Evolutionary conservation across 495 filamentous ascomycete species (phyloP).

Genomic region (Talaromyces liani): DNA sequence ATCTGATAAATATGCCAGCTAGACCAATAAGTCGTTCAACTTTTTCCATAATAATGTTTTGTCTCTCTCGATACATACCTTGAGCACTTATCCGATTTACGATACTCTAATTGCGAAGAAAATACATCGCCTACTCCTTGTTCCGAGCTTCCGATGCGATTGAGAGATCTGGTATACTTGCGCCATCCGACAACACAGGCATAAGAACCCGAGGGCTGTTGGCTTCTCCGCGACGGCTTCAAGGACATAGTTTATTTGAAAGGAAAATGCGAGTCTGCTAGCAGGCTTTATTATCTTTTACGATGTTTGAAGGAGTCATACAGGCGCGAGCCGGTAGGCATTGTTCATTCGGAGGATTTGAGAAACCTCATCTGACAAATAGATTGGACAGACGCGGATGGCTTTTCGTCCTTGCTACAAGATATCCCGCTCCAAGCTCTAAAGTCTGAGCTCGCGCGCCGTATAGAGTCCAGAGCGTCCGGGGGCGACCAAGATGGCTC

Average conservation of each 20-base stretch:
- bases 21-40: not conserved
- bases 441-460: not conserved
- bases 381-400: not conserved
- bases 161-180: not conserved
- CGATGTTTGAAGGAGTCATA: not conserved
- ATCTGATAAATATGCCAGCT: not conserved
- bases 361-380: not conserved
- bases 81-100: not conserved
- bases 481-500: constrained; percentile 14
- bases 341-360: not conserved
- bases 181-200: not conserved
- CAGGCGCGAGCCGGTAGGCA: not conserved
- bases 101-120: not conserved
- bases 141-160: not conserved
- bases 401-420: not conserved
- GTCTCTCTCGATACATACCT: not conserved
- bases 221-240: not conserved
- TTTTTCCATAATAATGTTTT: not conserved
- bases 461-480: not conserved
- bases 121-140: not conserved
- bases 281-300: not conserved
- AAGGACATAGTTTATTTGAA: not conserved
- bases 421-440: constrained; percentile 1
- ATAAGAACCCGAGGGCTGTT: not conserved
- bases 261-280: not conserved